These are phyloP conservation scores for Pseudocercospora macadamiae DNA, from an alignment of 2,329 filamentous ascomycete genomes.

Conservation along the genomic window DNA sequence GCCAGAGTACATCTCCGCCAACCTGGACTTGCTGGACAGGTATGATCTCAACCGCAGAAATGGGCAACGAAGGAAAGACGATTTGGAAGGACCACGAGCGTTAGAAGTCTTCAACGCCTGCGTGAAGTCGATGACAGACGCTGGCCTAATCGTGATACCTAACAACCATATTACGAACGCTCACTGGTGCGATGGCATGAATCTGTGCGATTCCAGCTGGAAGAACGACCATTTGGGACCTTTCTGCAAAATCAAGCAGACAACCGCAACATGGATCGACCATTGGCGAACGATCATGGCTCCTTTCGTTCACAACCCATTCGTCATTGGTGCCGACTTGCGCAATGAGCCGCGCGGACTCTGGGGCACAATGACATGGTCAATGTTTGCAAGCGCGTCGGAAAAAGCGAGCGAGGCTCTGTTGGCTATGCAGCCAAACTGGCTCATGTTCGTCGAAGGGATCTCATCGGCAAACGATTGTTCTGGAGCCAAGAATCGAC, in stretches of 20 bases:
- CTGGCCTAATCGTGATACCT: constrained; percentile 65
- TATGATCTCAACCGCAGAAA: constrained; percentile 22
- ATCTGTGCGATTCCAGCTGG: constrained; percentile 70
- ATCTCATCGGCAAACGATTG: constrained; percentile 70
- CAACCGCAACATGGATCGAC: constrained; percentile 65
- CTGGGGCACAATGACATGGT: constrained; percentile 71
- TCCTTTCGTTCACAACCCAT: constrained; percentile 60
- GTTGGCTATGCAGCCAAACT: constrained; percentile 62
- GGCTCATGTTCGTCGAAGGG: constrained; percentile 70
- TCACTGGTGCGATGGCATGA: constrained; percentile 69
- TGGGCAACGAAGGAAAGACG: constrained; percentile 11
- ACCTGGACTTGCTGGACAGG: constrained; percentile 57
- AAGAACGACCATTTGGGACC: constrained; percentile 65
- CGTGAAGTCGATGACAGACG: constrained; percentile 61
- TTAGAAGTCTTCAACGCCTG: constrained; percentile 65
- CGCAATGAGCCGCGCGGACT: constrained; percentile 70
- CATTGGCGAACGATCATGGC: constrained; percentile 69
- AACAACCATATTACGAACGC: constrained; percentile 73
- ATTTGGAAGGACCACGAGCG: constrained; percentile 51
- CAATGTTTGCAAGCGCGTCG: constrained; percentile 64
- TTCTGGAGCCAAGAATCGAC: constrained; percentile 57
- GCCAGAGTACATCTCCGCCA: constrained; percentile 57
- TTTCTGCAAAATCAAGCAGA: constrained; percentile 64
- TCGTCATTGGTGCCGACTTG: constrained; percentile 68
- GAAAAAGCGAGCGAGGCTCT: constrained; percentile 66